Conservation (phyloP, 108 stramenopile genomes). For the Fragilariopsis cylindrus region DNA sequence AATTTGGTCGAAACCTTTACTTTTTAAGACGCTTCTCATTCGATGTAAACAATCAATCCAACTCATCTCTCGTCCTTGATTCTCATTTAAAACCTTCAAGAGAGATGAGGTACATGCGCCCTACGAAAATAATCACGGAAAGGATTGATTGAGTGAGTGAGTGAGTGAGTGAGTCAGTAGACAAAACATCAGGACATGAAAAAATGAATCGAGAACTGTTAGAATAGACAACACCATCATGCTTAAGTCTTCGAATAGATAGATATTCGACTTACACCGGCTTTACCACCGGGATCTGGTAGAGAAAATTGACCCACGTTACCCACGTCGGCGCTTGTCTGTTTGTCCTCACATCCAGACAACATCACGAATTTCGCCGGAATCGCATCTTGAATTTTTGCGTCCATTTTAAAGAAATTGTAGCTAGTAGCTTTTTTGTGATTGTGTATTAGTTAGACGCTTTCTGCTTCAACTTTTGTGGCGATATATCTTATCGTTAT, state of each 20-base stretch:
- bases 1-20: slow-evolving; percentile 62
- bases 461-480: too few relatives aligned
- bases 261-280: slow-evolving; percentile 37
- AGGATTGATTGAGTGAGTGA: too few relatives aligned
- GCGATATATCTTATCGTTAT: too few relatives aligned
- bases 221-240: slow-evolving; percentile 53
- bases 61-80: slow-evolving; percentile 43
- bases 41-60: slow-evolving; percentile 75
- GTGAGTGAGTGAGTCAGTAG: too few relatives aligned
- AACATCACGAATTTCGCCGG: slow-evolving; percentile 65
- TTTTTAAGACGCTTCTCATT: slow-evolving; percentile 60
- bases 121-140: too few relatives aligned
- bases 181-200: slow-evolving; percentile 20
- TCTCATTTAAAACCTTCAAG: slow-evolving; percentile 70
- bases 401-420: slow-evolving; percentile 13
- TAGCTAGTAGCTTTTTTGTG: too few relatives aligned
- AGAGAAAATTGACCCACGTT: slow-evolving; percentile 85
- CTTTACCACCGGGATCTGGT: slow-evolving; percentile 76
- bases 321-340: slow-evolving; percentile 79
- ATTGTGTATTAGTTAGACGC: too few relatives aligned
- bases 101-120: slow-evolving; percentile 93
- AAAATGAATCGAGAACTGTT: too few relatives aligned
- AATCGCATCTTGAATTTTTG: slow-evolving; percentile 60
- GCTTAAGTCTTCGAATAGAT: slow-evolving; percentile 20
- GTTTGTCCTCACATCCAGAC: slow-evolving; percentile 63